Evolutionary conservation across 2,329 filamentous ascomycete genomes (phyloP).

Genomic region (Penicillium sp.): DNA sequence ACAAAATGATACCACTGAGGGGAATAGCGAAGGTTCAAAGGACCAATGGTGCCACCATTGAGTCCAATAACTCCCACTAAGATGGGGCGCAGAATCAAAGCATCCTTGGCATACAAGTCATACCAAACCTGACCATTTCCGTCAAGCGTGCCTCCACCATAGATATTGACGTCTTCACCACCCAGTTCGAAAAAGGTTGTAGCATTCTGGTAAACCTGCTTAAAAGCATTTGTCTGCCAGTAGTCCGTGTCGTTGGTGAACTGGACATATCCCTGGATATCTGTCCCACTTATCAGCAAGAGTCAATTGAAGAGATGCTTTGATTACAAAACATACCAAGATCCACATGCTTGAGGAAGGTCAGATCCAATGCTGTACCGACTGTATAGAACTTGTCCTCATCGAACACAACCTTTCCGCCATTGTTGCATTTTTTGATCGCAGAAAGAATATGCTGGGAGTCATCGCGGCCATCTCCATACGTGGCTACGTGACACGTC

Average conservation of each 20-base stretch:
- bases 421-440: slow-evolving; percentile 61
- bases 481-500: slow-evolving; percentile 30
- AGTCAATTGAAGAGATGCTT: neutral
- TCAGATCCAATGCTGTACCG: slow-evolving; percentile 64
- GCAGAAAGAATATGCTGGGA: slow-evolving; percentile 54
- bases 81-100: slow-evolving; percentile 59
- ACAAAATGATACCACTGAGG: slow-evolving; percentile 65
- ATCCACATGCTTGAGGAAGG: slow-evolving; percentile 64
- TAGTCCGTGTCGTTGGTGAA: slow-evolving; percentile 69
- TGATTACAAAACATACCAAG: slow-evolving; percentile 46
- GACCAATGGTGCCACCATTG: slow-evolving; percentile 57
- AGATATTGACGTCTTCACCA: slow-evolving; percentile 66
- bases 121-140: slow-evolving; percentile 68
- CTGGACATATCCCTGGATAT: slow-evolving; percentile 59
- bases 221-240: slow-evolving; percentile 66
- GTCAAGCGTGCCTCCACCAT: slow-evolving; percentile 63
- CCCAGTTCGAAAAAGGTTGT: slow-evolving; percentile 68
- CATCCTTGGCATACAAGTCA: slow-evolving; percentile 58
- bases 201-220: slow-evolving; percentile 64
- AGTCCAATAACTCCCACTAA: slow-evolving; percentile 59
- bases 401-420: slow-evolving; percentile 61
- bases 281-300: slow-evolving; percentile 29
- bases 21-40: slow-evolving; percentile 61
- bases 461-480: slow-evolving; percentile 46
- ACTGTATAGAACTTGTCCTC: slow-evolving; percentile 59